Evolutionary conservation across 2,329 filamentous ascomycete genomes (phyloP), one percentile per base, ranked within the genome.

Genomic region (Geosmithia putterillii): DNA sequence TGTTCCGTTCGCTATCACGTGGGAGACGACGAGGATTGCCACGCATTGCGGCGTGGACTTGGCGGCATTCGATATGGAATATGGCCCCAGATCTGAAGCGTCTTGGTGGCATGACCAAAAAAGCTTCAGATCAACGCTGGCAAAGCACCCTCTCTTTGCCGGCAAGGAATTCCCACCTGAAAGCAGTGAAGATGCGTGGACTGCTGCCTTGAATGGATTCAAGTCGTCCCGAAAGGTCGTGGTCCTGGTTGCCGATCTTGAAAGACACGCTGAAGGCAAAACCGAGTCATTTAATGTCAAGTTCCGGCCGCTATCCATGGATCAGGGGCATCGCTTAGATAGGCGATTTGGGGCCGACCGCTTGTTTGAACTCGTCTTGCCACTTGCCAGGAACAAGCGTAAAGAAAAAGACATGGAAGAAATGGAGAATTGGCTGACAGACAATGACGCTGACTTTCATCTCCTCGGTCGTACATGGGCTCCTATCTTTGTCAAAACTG

Each of bases 271-370:
- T 32, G 28, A 7, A 14, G 28, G 28, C 6, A 32, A 32, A 32
- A 12, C 10, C 10, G 3, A 32, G 28, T 32, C 28, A 0, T 74
- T 76, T 45, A 46, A 51, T 0, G 50, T 79, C 4, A 62, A 60
- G 5, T 61, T 81, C 9, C 59, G 66, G 2, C 68, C 73, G 0
- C 51, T 79, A 2, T 62, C 57, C 9, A 52, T 77, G 2, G 71
- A 76, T 21, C 52, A 63, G 3, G 61, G 69, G 0, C 66, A 76
- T 53, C 70, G 77, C 2, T 54, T 81, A 0, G 59, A 61, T 18
- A 67, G 77, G 12, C 69, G 68, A 4, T 79, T 78, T 48, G 76
- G 77, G 0, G 57, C 67, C 0, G 76, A 81, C 48, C 65, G 77
- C 0, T 79, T 79, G 39, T 47, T 81, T 1, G 73, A 80, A 43